Percentiles rank a stretch among this genome's conserved stretches.
Conservation (phyloP, 2,329 filamentous ascomycete species). For the Beauveria varroae region DNA sequence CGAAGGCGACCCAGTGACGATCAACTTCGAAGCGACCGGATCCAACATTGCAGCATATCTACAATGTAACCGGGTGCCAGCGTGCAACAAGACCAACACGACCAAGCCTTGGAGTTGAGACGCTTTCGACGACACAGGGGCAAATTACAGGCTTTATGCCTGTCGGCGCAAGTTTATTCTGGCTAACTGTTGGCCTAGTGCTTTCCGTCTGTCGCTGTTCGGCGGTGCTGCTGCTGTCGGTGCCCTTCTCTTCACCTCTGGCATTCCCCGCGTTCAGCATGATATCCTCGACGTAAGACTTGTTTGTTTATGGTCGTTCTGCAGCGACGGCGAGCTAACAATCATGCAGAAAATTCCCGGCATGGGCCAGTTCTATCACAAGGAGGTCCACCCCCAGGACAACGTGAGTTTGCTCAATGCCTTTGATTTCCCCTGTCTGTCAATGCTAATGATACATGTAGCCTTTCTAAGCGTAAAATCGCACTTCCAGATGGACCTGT, state of each 20-base stretch:
- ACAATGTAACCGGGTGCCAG: background rate
- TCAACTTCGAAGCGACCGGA: background rate
- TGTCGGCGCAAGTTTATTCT: background rate
- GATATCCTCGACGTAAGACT: conserved; percentile 50
- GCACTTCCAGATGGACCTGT: conserved; percentile 23
- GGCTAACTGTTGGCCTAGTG: conserved; percentile 29
- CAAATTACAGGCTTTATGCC: background rate
- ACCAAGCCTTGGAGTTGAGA: background rate
- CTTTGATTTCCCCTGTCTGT: background rate
- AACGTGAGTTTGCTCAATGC: conserved; percentile 41
- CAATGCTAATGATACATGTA: conserved; percentile 20
- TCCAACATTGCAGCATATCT: no score
- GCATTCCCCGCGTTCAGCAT: conserved; percentile 51
- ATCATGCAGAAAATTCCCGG: conserved; percentile 45
- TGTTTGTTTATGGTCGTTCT: no score
- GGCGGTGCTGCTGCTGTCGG: conserved; percentile 50
- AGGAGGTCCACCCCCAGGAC: conserved; percentile 51
- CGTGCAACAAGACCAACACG: background rate
- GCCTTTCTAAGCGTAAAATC: conserved; percentile 34
- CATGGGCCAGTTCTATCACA: conserved; percentile 42
- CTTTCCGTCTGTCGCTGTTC: conserved; percentile 44
- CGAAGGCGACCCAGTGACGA: background rate
- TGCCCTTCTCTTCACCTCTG: conserved; percentile 53
- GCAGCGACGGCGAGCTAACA: conserved; percentile 17
- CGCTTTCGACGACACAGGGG: background rate